A percentile compares a stretch with the other conserved stretches of the same genome.
Conservation (phyloP, 768 basidiomycete genomes). For the Mycena vulgaris region DNA sequence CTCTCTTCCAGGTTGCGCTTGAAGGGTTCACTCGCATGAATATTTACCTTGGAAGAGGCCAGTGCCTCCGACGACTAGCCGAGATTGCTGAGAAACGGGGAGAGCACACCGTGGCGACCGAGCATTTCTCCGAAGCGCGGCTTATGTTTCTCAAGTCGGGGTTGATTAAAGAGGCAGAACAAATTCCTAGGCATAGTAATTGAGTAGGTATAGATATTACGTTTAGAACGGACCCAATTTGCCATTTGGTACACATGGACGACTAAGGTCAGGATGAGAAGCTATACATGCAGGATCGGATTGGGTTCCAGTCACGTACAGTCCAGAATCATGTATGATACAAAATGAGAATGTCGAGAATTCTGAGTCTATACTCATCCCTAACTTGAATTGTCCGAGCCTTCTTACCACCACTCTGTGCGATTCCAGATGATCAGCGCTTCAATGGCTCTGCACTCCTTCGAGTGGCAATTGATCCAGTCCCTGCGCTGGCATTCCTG, state of each 20-base stretch:
- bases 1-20: constrained; percentile 11
- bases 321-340: too few relatives aligned
- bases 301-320: too few relatives aligned
- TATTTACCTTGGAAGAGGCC: constrained; percentile 1
- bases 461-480: constrained; percentile 26
- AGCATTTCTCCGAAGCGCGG: background rate
- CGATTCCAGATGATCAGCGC: constrained; percentile 30
- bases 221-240: too few relatives aligned
- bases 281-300: too few relatives aligned
- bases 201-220: too few relatives aligned
- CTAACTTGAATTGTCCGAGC: background rate
- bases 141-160: too few relatives aligned
- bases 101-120: background rate
- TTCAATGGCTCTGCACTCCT: constrained; percentile 21
- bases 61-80: background rate
- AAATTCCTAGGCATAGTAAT: too few relatives aligned
- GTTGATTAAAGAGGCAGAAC: background rate
- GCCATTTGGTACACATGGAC: too few relatives aligned
- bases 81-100: background rate
- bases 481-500: constrained; percentile 28
- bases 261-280: too few relatives aligned
- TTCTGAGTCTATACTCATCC: background rate
- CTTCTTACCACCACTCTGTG: constrained; percentile 25
- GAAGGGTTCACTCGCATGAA: constrained; percentile 17
- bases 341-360: too few relatives aligned